Percentiles rank a stretch among this genome's conserved stretches.
Evolutionary conservation across 805 yeast genomes (phyloP).

Genomic region (Yamadazyma sp.): DNA sequence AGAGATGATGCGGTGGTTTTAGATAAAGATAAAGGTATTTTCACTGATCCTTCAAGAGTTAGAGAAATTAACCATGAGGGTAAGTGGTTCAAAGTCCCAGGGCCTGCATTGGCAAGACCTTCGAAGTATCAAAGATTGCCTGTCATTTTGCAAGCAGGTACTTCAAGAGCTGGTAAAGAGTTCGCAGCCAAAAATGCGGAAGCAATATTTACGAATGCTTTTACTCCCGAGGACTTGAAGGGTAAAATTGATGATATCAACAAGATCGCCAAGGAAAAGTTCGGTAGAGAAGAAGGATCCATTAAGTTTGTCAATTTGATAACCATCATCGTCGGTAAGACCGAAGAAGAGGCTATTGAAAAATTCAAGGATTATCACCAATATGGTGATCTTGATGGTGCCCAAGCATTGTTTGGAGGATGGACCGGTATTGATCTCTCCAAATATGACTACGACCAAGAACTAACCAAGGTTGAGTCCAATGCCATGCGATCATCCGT

Average conservation of each 20-base stretch:
- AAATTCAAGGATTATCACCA: slow-evolving; percentile 33
- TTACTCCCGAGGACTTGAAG: slow-evolving; percentile 30
- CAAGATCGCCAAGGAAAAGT: slow-evolving; percentile 28
- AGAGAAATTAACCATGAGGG: slow-evolving; percentile 45
- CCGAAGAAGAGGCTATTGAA: slow-evolving; percentile 42
- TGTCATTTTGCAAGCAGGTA: slow-evolving; percentile 46
- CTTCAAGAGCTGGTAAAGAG: slow-evolving; percentile 41
- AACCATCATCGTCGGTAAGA: slow-evolving; percentile 38
- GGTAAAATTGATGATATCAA: slow-evolving; percentile 31
- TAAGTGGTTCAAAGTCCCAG: slow-evolving; percentile 41
- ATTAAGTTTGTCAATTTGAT: slow-evolving; percentile 39
- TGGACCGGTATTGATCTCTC: slow-evolving; percentile 44
- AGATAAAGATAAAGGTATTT: slow-evolving; percentile 29
- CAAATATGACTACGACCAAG: slow-evolving; percentile 32
- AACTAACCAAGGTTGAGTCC: slow-evolving; percentile 28
- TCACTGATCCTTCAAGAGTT: slow-evolving; percentile 39
- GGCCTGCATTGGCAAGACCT: slow-evolving; percentile 43
- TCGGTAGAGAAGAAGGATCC: slow-evolving; percentile 33
- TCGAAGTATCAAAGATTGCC: slow-evolving; percentile 43
- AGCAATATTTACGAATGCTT: slow-evolving; percentile 38
- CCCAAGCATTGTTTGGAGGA: slow-evolving; percentile 39
- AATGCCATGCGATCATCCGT: slow-evolving; percentile 32
- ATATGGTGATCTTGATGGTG: slow-evolving; percentile 41
- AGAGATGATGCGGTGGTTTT: slow-evolving; percentile 40
- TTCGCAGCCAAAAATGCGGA: slow-evolving; percentile 47